Base-by-base conservation (phyloP, 140 eudicot genomes). In the Cichorium intybus region DNA sequence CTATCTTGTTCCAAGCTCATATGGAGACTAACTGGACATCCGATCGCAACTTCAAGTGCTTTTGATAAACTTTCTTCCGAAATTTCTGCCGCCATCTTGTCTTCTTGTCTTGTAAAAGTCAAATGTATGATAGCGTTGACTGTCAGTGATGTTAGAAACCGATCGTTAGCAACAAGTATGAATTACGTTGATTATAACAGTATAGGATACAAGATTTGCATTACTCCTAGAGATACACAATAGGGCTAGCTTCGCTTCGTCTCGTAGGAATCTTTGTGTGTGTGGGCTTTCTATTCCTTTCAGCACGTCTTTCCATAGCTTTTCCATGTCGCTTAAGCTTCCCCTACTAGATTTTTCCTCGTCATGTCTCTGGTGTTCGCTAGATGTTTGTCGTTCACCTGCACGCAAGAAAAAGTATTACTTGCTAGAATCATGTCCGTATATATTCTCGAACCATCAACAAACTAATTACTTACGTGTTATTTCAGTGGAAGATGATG, bases 141-240 rank as follows among this genome's bases (percentile, higher is more conserved):
- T 76, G 77, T 69, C 56, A 17, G 47, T 26, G 34, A 59, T 21
- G 37, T 56, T 15, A 70, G 10, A 46, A 63, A 26, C 3, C 7
- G 12, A 66, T 23, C 24, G 5, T 66, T 54, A 66, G 72, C 63
- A 24, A 33, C 47, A 31, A 54, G 15, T 11, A 27, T 24, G 15
- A 4, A 17, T 16, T 29, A 2, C 26, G 22, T 8, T 34, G 17
- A 20, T 52, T 51, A 31, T 23, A 31, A 21, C 34, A 66, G 15
- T 17, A 35, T 66, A 53, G 35, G 52, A 52, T 66, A 59, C 21
- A 37, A 10, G 17, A 39, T 21, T 15, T 62, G 50, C 68, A 69
- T 76, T 70, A 76, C 81, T 71, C 57, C 51, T 76, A 49, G 81
- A 69, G 53, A 76, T 26, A 18, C 77, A 69, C 56, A 76, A 54